phyloP scores from a whole-genome alignment of 495 filamentous ascomycete genomes.

The Patellaria atrata region DNA sequence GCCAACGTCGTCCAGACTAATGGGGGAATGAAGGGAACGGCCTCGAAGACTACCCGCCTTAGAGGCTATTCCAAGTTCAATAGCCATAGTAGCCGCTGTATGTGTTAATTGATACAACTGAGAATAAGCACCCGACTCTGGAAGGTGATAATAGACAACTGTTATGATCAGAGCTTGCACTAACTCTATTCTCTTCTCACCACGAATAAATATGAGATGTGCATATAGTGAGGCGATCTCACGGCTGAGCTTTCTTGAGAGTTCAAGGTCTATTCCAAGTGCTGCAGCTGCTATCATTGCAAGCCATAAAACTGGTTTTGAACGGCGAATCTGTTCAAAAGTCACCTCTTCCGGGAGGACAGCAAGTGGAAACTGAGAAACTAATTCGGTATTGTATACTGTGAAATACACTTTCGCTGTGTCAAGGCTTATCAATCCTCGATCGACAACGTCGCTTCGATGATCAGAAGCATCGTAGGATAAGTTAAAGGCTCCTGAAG shows the following conservation, averaged over 20 bases:
- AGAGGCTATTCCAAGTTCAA: constrained; percentile 38
- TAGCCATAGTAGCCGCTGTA: constrained; percentile 40
- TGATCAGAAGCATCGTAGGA: background rate
- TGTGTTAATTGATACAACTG: constrained; percentile 41
- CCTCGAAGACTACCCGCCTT: too few species aligned
- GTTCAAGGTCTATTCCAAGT: constrained; percentile 27
- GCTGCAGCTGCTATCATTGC: constrained; percentile 37
- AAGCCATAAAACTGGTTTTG: constrained; percentile 37
- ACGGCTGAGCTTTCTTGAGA: constrained; percentile 34
- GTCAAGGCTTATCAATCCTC: constrained; percentile 34
- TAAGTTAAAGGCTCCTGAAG: background rate
- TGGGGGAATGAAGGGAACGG: too few species aligned
- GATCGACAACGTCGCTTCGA: constrained; percentile 32
- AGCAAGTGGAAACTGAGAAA: constrained; percentile 31
- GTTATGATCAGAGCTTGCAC: constrained; percentile 38
- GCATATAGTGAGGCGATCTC: constrained; percentile 38
- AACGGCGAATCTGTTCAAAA: constrained; percentile 28
- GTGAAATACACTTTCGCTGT: constrained; percentile 32
- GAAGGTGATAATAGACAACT: constrained; percentile 37
- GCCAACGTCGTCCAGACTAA: too few species aligned
- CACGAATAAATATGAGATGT: constrained; percentile 34
- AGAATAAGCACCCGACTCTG: constrained; percentile 32
- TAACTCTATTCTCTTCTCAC: constrained; percentile 40
- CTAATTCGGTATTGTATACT: constrained; percentile 32
- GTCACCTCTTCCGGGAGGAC: constrained; percentile 30